phyloP scores from a whole-genome alignment of 2,329 filamentous ascomycete genomes.

The Paracoccidioides lutzii region DNA sequence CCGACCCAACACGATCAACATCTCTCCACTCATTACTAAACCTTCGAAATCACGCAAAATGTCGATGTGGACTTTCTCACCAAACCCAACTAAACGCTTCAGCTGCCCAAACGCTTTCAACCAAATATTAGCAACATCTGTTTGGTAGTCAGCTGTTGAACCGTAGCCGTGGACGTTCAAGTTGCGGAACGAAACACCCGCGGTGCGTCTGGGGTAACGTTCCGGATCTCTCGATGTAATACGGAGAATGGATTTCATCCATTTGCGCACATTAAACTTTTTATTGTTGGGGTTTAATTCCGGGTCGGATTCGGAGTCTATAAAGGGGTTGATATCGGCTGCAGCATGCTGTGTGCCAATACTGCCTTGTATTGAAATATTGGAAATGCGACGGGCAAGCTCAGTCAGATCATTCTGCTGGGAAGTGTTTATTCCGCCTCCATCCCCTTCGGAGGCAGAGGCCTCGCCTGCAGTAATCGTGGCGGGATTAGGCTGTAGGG shows the following conservation, averaged over 20 bases:
- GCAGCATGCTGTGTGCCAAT: conserved; percentile 3
- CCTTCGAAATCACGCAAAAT: conserved; percentile 55
- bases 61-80: conserved; percentile 35
- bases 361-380: conserved; percentile 17
- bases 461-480: conserved; percentile 15
- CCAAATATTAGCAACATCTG: conserved; percentile 32
- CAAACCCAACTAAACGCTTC: conserved; percentile 15
- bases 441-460: conserved; percentile 7
- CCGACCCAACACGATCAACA: conserved; percentile 44
- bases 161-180: conserved; percentile 29
- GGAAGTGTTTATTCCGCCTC: conserved; percentile 15
- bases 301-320: conserved; percentile 21
- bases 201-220: conserved; percentile 25
- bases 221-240: conserved; percentile 26
- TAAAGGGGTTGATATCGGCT: conserved; percentile 24
- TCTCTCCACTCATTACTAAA: conserved; percentile 44
- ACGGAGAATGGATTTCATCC: conserved; percentile 36
- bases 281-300: conserved; percentile 34
- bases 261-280: conserved; percentile 35
- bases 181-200: conserved; percentile 29
- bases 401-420: conserved; percentile 17
- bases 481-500: conserved; percentile 6
- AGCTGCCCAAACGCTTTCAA: conserved; percentile 23
- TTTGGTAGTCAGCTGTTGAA: conserved; percentile 33
- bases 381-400: conserved; percentile 22